These are phyloP conservation scores for Thraustotheca clavata DNA, from an alignment of 352 stramenopile species.

Conservation along the genomic window DNA sequence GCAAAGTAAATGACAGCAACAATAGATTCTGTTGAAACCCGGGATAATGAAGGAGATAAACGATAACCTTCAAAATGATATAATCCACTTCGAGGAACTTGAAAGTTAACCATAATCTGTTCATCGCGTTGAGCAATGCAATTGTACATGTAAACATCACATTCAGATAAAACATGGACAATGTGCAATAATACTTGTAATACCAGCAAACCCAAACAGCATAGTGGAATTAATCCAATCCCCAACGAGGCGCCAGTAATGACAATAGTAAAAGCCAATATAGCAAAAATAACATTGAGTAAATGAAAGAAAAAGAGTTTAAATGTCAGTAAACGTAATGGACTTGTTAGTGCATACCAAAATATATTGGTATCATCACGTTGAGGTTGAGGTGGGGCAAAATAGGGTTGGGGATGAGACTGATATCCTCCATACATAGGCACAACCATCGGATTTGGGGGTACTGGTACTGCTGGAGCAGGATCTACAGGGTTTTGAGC, in stretches of 20 bases:
- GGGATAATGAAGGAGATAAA: constrained; percentile 39
- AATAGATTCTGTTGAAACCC: constrained; percentile 34
- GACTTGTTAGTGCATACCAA: constrained; percentile 19
- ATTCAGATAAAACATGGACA: constrained; percentile 36
- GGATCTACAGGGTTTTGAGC: no score
- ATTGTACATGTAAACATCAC: constrained; percentile 59
- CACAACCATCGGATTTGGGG: neutral
- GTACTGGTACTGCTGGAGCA: neutral
- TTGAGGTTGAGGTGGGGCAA: neutral
- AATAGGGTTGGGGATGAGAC: neutral
- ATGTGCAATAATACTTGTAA: constrained; percentile 55
- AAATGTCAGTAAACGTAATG: constrained; percentile 5
- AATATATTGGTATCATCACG: constrained; percentile 1
- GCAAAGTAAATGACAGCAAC: constrained; percentile 49
- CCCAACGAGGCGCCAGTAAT: constrained; percentile 39
- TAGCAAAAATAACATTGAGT: constrained; percentile 50
- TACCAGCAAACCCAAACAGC: constrained; percentile 48
- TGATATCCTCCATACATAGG: constrained; percentile 6
- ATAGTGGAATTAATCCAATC: constrained; percentile 48
- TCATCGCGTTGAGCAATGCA: constrained; percentile 37
- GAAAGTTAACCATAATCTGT: constrained; percentile 23
- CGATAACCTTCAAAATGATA: constrained; percentile 35
- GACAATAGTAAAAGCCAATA: constrained; percentile 41
- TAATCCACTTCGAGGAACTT: constrained; percentile 1
- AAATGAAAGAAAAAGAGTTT: constrained; percentile 36